Percentiles rank a stretch among this genome's conserved stretches.
phyloP scores from a whole-genome alignment of 345 rosid genomes.

The Syzygium aromaticum region DNA sequence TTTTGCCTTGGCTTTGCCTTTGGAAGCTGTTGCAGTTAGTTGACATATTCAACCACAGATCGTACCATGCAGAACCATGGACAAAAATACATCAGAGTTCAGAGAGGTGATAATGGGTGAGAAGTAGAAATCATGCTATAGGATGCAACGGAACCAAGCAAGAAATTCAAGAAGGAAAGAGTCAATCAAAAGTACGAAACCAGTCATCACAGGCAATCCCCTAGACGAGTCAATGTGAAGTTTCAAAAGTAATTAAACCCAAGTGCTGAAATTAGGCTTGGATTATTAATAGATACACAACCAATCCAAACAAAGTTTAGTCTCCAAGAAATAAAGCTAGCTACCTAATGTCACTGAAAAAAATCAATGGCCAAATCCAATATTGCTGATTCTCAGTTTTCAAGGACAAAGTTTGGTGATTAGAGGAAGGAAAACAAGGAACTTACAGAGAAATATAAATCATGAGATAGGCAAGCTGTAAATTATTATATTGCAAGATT shows the following conservation, averaged over 20 bases:
- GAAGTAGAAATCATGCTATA: not conserved
- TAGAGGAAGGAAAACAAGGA: not conserved
- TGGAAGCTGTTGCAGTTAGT: constrained; percentile 23
- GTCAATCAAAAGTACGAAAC: not conserved
- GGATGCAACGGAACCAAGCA: not conserved
- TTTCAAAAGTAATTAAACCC: not conserved
- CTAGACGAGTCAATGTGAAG: not conserved
- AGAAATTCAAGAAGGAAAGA: not conserved
- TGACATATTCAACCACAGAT: not conserved
- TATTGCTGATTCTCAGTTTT: not conserved
- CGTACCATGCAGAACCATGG: not conserved
- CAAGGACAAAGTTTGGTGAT: not conserved
- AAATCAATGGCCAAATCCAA: not conserved
- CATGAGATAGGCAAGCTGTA: not conserved
- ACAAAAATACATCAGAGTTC: not conserved
- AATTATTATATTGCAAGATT: not conserved
- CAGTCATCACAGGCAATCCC: not conserved
- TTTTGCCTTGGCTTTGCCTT: constrained; percentile 40
- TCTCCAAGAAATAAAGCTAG: not conserved
- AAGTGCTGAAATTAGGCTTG: not conserved
- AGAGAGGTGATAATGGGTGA: not conserved
- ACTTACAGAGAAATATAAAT: not conserved
- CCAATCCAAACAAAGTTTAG: not conserved
- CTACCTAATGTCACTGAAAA: not conserved
- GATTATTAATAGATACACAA: not conserved